A percentile compares a stretch with the other conserved stretches of the same genome.
Conservation (phyloP, 371 early-diverging fungal species). For the Mortierella sp. region DNA sequence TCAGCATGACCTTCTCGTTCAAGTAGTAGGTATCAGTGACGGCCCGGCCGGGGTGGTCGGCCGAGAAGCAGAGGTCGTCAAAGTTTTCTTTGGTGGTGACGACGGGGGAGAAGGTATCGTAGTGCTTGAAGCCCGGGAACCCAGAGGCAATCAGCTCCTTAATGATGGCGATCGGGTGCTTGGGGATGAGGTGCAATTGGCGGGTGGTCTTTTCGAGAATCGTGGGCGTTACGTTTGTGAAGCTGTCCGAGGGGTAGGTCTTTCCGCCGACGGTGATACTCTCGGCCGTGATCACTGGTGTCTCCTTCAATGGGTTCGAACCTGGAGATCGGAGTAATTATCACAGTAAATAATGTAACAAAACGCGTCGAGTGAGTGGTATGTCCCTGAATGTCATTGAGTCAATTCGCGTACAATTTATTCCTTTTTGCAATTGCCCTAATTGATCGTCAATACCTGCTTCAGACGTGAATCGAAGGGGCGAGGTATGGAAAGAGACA, state of each 20-base stretch:
- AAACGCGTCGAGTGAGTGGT: not conserved
- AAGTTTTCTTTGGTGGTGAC: slow-evolving; percentile 91
- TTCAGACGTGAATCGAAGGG: slow-evolving; percentile 24
- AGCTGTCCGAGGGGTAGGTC: slow-evolving; percentile 70
- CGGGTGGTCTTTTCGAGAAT: slow-evolving; percentile 84
- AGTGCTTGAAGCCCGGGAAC: slow-evolving; percentile 76
- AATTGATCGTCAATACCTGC: slow-evolving; percentile 12
- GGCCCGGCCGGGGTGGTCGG: slow-evolving; percentile 87
- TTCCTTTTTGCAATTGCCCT: not conserved
- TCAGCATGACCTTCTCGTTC: slow-evolving; percentile 81
- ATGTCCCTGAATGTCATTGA: not conserved
- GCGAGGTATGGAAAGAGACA: slow-evolving; percentile 43
- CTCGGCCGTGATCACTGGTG: slow-evolving; percentile 44
- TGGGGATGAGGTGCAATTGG: slow-evolving; percentile 83
- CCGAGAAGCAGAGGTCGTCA: slow-evolving; percentile 88
- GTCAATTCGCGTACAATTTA: not conserved
- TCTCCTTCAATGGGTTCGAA: slow-evolving; percentile 25
- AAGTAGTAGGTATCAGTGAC: slow-evolving; percentile 95
- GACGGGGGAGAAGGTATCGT: slow-evolving; percentile 79
- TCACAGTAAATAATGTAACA: not conserved
- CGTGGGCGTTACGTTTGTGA: slow-evolving; percentile 86
- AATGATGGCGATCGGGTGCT: slow-evolving; percentile 91
- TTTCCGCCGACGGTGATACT: slow-evolving; percentile 66
- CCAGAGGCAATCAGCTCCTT: slow-evolving; percentile 83
- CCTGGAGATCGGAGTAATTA: not conserved